These are phyloP conservation scores for Aspergillus thermomutatus DNA, from an alignment of 2,329 filamentous ascomycete genomes.

Conservation along the genomic window DNA sequence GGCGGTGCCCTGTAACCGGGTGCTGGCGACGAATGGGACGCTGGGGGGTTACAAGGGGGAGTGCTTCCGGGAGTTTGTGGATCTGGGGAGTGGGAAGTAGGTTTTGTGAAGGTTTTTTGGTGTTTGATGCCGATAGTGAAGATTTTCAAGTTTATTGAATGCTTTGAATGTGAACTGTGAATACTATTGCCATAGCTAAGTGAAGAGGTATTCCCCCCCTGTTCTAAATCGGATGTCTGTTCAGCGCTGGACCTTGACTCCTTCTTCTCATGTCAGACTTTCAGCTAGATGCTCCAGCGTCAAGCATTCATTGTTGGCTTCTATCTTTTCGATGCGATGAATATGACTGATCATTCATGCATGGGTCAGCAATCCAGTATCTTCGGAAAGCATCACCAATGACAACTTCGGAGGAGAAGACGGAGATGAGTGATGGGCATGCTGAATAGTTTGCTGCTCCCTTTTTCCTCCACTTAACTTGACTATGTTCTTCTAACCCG, in stretches of 20 bases:
- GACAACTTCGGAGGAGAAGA: not conserved
- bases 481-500: too few relatives aligned
- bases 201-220: not conserved
- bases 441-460: too few relatives aligned
- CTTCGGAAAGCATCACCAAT: not conserved
- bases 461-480: too few relatives aligned
- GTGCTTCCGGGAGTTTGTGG: conserved; percentile 33
- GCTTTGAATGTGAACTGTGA: not conserved
- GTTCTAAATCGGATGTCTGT: not conserved
- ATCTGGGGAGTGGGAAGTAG: not conserved
- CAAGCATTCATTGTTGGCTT: not conserved
- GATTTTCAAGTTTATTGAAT: not conserved
- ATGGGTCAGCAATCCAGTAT: not conserved
- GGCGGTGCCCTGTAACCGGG: conserved; percentile 78
- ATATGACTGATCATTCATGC: not conserved
- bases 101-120: not conserved
- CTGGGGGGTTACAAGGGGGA: conserved; percentile 49
- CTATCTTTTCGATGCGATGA: not conserved
- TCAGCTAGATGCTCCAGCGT: not conserved
- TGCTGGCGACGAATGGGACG: conserved; percentile 67
- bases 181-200: not conserved
- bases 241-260: too few relatives aligned
- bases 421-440: too few relatives aligned
- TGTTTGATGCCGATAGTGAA: not conserved
- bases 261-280: too few relatives aligned